These are phyloP conservation scores for Suillus americanus DNA, from an alignment of 768 basidiomycete species.

Conservation along the genomic window DNA sequence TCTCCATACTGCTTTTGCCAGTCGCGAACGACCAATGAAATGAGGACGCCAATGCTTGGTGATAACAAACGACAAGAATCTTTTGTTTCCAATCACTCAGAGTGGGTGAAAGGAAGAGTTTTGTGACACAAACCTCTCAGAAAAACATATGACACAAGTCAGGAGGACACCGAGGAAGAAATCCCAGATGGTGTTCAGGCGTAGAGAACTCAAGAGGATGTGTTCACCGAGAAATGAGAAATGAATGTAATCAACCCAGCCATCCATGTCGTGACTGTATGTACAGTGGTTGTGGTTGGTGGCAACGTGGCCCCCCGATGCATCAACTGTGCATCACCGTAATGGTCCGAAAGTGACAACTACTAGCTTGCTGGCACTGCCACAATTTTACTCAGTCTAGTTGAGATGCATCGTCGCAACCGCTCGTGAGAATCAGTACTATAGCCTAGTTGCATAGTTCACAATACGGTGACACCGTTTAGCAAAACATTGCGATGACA, in stretches of 20 bases:
- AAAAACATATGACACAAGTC: slow-evolving; percentile 46
- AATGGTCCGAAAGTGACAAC: not conserved
- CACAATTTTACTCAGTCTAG: not conserved
- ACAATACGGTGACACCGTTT: not conserved
- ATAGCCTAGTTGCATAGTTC: not conserved
- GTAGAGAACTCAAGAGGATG: slow-evolving; percentile 40
- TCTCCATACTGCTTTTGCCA: slow-evolving; percentile 52
- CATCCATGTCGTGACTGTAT: slow-evolving; percentile 31
- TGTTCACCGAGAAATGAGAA: slow-evolving; percentile 44
- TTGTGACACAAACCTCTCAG: slow-evolving; percentile 50
- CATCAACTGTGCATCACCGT: not conserved
- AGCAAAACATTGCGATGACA: not conserved
- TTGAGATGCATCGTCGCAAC: not conserved
- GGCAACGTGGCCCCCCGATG: not conserved
- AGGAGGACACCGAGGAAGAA: slow-evolving; percentile 50
- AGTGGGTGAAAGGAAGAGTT: not conserved
- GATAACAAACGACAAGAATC: slow-evolving; percentile 49
- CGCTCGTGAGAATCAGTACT: not conserved
- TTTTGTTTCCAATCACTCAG: slow-evolving; percentile 23
- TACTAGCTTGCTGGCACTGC: too few species aligned
- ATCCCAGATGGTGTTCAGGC: slow-evolving; percentile 46
- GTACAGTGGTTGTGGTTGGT: not conserved
- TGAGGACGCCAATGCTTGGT: slow-evolving; percentile 51
- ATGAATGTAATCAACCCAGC: slow-evolving; percentile 49
- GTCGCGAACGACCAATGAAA: slow-evolving; percentile 39